Conservation (phyloP, 2,329 filamentous ascomycete species). For the Pseudofabraea citricarpa region DNA sequence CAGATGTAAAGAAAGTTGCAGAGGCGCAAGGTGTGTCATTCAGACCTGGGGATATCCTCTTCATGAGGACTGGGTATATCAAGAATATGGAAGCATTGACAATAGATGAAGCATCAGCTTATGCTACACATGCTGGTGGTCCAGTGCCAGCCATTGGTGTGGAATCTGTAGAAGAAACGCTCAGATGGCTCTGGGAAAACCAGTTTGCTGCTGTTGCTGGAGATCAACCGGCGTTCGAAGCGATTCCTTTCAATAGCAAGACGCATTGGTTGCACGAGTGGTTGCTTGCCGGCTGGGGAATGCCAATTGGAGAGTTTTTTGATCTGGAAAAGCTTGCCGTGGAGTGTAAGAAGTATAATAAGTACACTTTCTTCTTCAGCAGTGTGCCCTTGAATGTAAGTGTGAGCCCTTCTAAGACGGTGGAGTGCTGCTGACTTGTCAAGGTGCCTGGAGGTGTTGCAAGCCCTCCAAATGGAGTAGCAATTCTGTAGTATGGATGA, state of each 20-base stretch:
- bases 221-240: conserved; percentile 39
- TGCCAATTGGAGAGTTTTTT: conserved; percentile 46
- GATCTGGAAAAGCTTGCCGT: conserved; percentile 38
- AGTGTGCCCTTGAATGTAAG: conserved; percentile 52
- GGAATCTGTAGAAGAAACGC: conserved; percentile 25
- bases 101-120: conserved; percentile 16
- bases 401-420: background rate
- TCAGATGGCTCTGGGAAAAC: conserved; percentile 41
- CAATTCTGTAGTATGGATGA: conserved; percentile 29
- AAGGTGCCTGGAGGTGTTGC: conserved; percentile 37
- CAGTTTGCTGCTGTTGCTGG: conserved; percentile 40
- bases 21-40: conserved; percentile 30
- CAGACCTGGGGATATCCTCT: conserved; percentile 32
- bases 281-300: conserved; percentile 44
- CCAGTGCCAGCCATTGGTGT: conserved; percentile 29
- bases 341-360: conserved; percentile 45
- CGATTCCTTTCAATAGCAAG: conserved; percentile 27
- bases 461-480: conserved; percentile 41
- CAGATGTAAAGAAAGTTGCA: conserved; percentile 29
- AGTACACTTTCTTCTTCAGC: conserved; percentile 59
- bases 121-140: conserved; percentile 15
- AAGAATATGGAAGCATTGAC: conserved; percentile 25
- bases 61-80: conserved; percentile 33
- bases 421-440: background rate
- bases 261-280: conserved; percentile 30